phyloP scores from a whole-genome alignment of 495 filamentous ascomycete species.

The Oidiodendron maius region DNA sequence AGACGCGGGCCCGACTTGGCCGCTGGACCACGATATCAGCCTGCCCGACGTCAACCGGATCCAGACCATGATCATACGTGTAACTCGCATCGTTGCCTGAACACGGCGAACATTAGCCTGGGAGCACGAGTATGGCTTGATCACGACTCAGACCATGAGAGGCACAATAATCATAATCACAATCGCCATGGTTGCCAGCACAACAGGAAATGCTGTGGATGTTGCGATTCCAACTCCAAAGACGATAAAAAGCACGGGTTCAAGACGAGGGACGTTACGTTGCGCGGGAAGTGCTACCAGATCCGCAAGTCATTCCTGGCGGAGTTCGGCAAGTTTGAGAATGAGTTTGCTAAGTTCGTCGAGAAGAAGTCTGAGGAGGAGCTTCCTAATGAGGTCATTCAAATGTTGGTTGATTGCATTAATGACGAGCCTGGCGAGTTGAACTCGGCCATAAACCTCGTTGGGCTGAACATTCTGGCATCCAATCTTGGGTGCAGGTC shows the following conservation, averaged over 20 bases:
- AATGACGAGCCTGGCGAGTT: conserved; percentile 9
- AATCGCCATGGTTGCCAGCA: background rate
- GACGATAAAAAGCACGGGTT: background rate
- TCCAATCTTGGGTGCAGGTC: conserved; percentile 11
- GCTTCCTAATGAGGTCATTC: conserved; percentile 11
- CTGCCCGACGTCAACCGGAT: too few relatives aligned
- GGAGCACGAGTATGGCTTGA: too few relatives aligned
- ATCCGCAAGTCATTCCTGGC: conserved; percentile 12
- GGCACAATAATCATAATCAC: too few relatives aligned
- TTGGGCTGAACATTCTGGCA: conserved; percentile 15
- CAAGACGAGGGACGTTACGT: conserved; percentile 16
- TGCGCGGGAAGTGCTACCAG: conserved; percentile 10
- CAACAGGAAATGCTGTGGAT: background rate
- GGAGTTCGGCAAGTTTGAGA: conserved; percentile 16
- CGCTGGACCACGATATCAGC: too few relatives aligned
- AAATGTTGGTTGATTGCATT: conserved; percentile 19
- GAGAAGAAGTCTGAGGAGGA: conserved; percentile 18
- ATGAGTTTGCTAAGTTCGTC: conserved; percentile 13
- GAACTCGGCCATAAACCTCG: conserved; percentile 8
- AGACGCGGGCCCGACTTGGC: too few relatives aligned
- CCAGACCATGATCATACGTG: too few relatives aligned
- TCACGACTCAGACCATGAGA: background rate
- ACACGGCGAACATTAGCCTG: too few relatives aligned
- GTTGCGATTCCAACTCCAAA: background rate
- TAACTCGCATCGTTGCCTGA: too few relatives aligned